phyloP scores from a whole-genome alignment of 2,329 filamentous ascomycete species.

The Ilyonectria mors-panacis region DNA sequence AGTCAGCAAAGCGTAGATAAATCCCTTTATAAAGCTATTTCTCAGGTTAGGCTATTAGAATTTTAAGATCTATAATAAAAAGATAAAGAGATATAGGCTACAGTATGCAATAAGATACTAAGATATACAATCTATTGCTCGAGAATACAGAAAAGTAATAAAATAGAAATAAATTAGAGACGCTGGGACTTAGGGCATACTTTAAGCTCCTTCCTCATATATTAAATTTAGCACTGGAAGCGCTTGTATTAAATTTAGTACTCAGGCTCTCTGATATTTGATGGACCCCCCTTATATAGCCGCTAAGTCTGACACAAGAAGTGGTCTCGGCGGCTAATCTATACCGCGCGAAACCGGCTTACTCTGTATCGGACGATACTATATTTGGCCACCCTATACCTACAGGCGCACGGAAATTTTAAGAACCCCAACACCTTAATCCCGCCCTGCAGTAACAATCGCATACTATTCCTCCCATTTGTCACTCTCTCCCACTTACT shows the following conservation, averaged over 20 bases:
- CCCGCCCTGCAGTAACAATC: no score
- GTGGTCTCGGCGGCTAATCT: background rate
- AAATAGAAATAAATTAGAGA: background rate
- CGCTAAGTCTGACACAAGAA: background rate
- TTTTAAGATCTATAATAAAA: constrained; percentile 1
- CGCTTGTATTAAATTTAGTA: background rate
- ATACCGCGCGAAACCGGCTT: background rate
- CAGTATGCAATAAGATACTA: background rate
- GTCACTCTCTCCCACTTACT: background rate
- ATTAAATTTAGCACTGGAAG: background rate
- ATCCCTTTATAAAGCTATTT: constrained; percentile 3
- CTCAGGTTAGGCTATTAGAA: background rate
- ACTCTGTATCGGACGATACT: background rate
- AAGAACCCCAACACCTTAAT: no score
- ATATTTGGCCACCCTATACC: background rate
- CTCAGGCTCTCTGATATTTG: no score
- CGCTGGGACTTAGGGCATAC: background rate
- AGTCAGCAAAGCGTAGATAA: constrained; percentile 20
- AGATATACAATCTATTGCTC: background rate
- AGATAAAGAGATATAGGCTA: background rate
- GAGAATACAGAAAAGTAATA: background rate
- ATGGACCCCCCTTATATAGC: no score
- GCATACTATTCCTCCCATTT: background rate
- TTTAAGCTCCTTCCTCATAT: background rate
- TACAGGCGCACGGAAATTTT: no score